phyloP scores from a whole-genome alignment of 1,284 basidiomycete genomes.

The Cryptococcus wingfieldii region DNA sequence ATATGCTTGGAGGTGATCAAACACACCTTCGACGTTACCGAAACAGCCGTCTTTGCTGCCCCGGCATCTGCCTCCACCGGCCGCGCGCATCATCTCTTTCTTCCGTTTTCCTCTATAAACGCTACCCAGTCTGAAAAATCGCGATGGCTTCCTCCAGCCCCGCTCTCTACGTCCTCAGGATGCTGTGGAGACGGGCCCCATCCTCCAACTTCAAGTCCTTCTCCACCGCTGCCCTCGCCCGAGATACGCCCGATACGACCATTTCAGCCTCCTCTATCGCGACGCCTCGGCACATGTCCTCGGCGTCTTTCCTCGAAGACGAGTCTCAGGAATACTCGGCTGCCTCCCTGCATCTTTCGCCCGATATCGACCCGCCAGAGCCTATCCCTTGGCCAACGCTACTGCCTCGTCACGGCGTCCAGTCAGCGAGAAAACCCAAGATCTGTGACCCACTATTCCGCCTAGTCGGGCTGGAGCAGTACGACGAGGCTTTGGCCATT shows the following conservation, averaged over 20 bases:
- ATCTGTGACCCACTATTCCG: conserved; percentile 33
- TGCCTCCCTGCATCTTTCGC: conserved; percentile 15
- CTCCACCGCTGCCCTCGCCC: neutral
- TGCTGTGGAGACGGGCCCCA: conserved; percentile 1
- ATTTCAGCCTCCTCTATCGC: conserved; percentile 1
- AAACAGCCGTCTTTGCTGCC: neutral
- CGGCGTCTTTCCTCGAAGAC: conserved; percentile 28
- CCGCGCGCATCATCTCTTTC: neutral
- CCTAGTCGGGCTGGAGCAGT: conserved; percentile 13
- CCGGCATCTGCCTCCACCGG: neutral
- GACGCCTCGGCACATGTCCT: neutral
- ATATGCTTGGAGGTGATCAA: neutral
- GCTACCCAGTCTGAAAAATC: neutral
- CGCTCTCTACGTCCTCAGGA: conserved; percentile 17
- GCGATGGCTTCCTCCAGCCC: neutral
- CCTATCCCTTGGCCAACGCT: conserved; percentile 41
- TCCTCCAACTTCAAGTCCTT: conserved; percentile 1
- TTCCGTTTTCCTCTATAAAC: neutral
- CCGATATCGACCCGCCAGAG: neutral
- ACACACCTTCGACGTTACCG: no score
- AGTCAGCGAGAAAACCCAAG: conserved; percentile 1
- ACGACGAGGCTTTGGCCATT: conserved; percentile 23
- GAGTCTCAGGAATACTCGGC: conserved; percentile 28
- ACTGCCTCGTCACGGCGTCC: conserved; percentile 8
- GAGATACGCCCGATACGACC: neutral